These are phyloP conservation scores for Sugiyamaella lignohabitans DNA, from an alignment of 805 yeast species.

Conservation along the genomic window DNA sequence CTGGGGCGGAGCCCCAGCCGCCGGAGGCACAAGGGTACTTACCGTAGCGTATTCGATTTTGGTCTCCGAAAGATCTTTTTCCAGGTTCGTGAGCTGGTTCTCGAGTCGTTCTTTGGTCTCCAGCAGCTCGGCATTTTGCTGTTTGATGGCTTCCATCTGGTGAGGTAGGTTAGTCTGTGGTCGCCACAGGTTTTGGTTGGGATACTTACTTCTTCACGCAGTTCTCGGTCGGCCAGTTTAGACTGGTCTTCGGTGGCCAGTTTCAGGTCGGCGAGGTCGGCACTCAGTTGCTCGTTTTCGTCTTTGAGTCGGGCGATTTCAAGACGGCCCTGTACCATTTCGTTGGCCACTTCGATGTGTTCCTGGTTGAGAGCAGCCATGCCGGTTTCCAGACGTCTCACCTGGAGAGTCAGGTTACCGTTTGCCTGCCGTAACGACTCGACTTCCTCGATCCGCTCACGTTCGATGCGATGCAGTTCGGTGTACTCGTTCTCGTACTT, in stretches of 20 bases:
- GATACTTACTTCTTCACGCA: conserved; percentile 23
- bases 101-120: conserved; percentile 52
- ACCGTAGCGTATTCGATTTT: conserved; percentile 25
- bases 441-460: conserved; percentile 56
- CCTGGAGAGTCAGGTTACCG: conserved; percentile 65
- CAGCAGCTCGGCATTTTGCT: conserved; percentile 60
- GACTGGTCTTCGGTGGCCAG: conserved; percentile 8
- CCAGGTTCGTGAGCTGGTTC: conserved; percentile 42
- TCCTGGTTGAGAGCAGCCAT: conserved; percentile 68
- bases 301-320: conserved; percentile 67
- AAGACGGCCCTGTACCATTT: conserved; percentile 74
- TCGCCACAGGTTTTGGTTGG: no score
- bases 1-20: no score
- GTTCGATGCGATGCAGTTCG: conserved; percentile 63
- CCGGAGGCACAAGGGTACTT: no score
- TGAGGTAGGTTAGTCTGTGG: neutral
- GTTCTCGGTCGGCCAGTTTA: conserved; percentile 9
- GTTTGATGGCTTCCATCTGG: conserved; percentile 28
- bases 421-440: conserved; percentile 56
- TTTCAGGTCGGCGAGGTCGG: conserved; percentile 28
- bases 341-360: conserved; percentile 81
- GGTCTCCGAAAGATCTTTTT: conserved; percentile 35
- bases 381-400: conserved; percentile 63
- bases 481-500: conserved; percentile 69
- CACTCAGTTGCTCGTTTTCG: conserved; percentile 57